Evolutionary conservation across 2,329 filamentous ascomycete genomes (phyloP).

Genomic region (Zymoseptoria tritici): DNA sequence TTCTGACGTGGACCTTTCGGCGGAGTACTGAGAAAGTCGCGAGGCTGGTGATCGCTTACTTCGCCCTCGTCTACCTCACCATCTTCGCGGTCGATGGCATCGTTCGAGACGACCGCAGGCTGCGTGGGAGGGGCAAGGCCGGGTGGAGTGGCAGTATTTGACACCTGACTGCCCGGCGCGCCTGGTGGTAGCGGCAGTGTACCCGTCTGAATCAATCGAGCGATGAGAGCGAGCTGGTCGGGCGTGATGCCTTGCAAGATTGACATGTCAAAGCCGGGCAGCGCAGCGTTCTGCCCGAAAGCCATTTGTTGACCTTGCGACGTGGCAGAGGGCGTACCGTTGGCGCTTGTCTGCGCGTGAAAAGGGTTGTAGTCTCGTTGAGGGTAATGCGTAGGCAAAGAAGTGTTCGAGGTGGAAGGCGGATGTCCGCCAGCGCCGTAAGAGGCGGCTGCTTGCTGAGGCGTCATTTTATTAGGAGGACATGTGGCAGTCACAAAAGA

Average conservation of each 20-base stretch:
- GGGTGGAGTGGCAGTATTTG: not conserved
- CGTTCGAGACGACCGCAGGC: not conserved
- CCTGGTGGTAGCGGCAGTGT: conserved; percentile 17
- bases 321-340: conserved; percentile 5
- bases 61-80: conserved; percentile 71
- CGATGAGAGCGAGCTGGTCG: conserved; percentile 23
- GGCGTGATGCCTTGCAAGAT: conserved; percentile 20
- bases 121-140: not conserved
- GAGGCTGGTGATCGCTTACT: conserved; percentile 25
- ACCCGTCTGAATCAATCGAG: conserved; percentile 22
- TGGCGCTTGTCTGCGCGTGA: conserved; percentile 2
- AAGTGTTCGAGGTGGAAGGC: conserved; percentile 11
- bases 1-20: conserved; percentile 24
- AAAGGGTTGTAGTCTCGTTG: not conserved
- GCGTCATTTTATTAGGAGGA: not conserved
- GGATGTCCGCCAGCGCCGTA: not conserved
- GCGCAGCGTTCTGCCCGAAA: conserved; percentile 20
- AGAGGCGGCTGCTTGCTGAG: not conserved
- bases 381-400: not conserved
- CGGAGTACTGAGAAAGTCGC: conserved; percentile 21
- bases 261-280: conserved; percentile 17
- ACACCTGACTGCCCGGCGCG: not conserved
- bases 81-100: conserved; percentile 44
- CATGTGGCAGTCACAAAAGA: not conserved
- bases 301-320: conserved; percentile 8